Base-by-base conservation (phyloP, 768 basidiomycete genomes). In the Sarcomyxa edulis region DNA sequence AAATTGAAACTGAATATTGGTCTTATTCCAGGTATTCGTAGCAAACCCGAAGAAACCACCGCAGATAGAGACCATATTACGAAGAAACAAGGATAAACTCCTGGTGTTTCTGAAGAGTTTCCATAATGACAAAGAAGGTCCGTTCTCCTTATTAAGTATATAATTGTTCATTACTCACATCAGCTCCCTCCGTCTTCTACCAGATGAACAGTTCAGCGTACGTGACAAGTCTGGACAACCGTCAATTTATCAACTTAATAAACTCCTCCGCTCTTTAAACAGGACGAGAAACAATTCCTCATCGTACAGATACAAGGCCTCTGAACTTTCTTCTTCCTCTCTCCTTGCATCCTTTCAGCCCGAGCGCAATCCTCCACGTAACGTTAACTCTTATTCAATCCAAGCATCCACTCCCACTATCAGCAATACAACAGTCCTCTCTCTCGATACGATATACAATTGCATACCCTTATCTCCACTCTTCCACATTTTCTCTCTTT, bases 1-100 rank as follows among this genome's bases (percentile, higher is more conserved):
- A 3, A 10, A 5, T 10, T 20, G 14, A 19, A 22, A 23, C 9
- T 20, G 16, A 9, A 12, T 2, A 27, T 9, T 16, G 19, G 25
- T 14, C 32, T 28, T 33, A 34, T 31, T 25, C 19, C 27, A 87
- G 91, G 90, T 99, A 10, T 99, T 99, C 52, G 96, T 99, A 27
- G 96, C 96, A 25, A 99, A 99, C 58, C 96, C 96, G 20, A 96
- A 96, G 80, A 99, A 99, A 58, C 95, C 96, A 5, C 81, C 89
- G 27, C 87, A 94, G 55, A 96, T 99, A 44, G 93, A 94, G 52
- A 65, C 62, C 26, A 99, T 99, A 44, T 71, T 99, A 9, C 70
- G 87, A 43, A 64, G 96, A 50, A 99, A 99, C 64, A 93, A 89
- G 73, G 93, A 95, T 14, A 96, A 95, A 55, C 68, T 99, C 9